These are phyloP conservation scores for Fusarium sp. DNA, from an alignment of 2,329 filamentous ascomycete genomes.

Conservation along the genomic window DNA sequence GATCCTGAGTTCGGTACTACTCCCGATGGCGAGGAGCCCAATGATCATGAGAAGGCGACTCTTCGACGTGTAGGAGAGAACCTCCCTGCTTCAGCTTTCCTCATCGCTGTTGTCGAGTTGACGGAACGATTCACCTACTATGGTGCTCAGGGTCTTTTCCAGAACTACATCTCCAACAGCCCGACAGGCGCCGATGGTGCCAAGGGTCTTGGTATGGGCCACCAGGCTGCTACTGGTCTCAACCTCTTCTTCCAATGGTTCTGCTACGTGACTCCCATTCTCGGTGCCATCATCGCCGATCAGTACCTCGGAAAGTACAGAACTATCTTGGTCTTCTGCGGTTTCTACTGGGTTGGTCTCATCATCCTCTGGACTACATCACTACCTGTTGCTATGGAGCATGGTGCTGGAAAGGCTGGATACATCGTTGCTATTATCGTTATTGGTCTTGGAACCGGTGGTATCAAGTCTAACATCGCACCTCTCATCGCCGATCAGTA, in stretches of 20 bases:
- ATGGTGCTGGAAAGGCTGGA: conserved; percentile 57
- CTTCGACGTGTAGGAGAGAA: conserved; percentile 65
- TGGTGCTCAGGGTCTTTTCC: conserved; percentile 62
- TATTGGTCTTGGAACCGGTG: conserved; percentile 73
- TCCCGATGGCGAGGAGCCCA: conserved; percentile 62
- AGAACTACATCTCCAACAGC: conserved; percentile 61
- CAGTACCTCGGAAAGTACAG: conserved; percentile 70
- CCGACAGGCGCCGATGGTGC: conserved; percentile 50
- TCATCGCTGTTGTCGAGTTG: conserved; percentile 66
- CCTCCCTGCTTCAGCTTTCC: conserved; percentile 63
- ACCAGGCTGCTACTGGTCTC: conserved; percentile 64
- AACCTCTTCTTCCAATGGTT: conserved; percentile 66
- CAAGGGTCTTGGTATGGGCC: conserved; percentile 64
- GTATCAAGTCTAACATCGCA: conserved; percentile 73
- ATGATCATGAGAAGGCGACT: conserved; percentile 58
- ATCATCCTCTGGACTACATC: conserved; percentile 64
- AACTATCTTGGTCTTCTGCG: conserved; percentile 67
- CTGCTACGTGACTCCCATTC: conserved; percentile 54
- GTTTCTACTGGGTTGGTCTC: conserved; percentile 67
- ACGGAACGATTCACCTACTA: conserved; percentile 69
- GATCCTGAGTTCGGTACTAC: conserved; percentile 46
- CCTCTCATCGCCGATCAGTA: conserved; percentile 74
- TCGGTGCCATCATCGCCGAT: conserved; percentile 66
- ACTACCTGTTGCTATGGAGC: conserved; percentile 49
- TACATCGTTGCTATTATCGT: conserved; percentile 67